These are phyloP conservation scores for Pythium aristosporum DNA, from an alignment of 352 stramenopile genomes.

Conservation along the genomic window DNA sequence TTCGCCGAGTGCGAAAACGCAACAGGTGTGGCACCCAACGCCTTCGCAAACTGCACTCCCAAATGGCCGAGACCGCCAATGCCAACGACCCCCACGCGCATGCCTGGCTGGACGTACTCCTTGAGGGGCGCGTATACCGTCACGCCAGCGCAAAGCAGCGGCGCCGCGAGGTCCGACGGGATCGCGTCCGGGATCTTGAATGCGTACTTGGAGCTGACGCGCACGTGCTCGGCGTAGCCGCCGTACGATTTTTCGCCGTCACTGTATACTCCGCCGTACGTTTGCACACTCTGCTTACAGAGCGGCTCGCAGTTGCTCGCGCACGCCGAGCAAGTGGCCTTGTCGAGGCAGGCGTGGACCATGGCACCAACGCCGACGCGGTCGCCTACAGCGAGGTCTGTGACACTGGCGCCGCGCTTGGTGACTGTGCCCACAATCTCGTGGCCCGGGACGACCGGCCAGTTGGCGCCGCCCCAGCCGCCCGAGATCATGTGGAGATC, in stretches of 20 bases:
- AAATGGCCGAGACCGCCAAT: conserved; percentile 75
- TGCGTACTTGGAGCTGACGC: conserved; percentile 24
- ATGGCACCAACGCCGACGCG: conserved; percentile 16
- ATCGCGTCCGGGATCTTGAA: conserved; percentile 34
- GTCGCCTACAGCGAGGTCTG: conserved; percentile 18
- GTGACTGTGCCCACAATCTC: conserved; percentile 33
- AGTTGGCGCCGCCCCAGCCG: conserved; percentile 28
- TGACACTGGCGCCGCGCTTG: conserved; percentile 18
- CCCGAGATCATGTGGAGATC: conserved; percentile 33
- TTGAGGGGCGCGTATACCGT: conserved; percentile 59
- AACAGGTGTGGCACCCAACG: conserved; percentile 43
- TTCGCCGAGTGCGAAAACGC: conserved; percentile 37
- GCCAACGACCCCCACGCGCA: conserved; percentile 56
- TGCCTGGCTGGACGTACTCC: conserved; percentile 32
- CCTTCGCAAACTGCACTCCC: conserved; percentile 59
- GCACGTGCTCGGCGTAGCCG: conserved; percentile 15
- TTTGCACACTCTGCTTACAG: conserved; percentile 20
- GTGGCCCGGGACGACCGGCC: conserved; percentile 29
- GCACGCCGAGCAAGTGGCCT: conserved; percentile 14
- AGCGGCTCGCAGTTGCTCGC: conserved; percentile 13
- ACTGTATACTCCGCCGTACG: conserved; percentile 25
- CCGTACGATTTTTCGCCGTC: conserved; percentile 19
- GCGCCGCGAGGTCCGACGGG: conserved; percentile 34
- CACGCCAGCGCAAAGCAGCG: conserved; percentile 69
- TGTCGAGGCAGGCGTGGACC: conserved; percentile 20